Evolutionary conservation across 345 rosid species (phyloP).

Genomic region (Balakata baccata): DNA sequence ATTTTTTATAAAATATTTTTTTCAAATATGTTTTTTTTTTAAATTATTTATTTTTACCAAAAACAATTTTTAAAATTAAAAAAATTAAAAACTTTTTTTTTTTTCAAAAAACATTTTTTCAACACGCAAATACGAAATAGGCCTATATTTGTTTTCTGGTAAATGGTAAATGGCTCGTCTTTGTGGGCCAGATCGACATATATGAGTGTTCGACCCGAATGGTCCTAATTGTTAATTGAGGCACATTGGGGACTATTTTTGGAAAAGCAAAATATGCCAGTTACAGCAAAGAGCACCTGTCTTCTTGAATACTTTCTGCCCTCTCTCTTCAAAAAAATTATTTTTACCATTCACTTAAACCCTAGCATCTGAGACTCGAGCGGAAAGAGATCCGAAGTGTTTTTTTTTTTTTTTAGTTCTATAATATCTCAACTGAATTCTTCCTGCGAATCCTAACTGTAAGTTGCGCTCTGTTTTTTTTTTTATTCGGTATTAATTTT

Average conservation of each 20-base stretch:
- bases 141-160: too few relatives aligned
- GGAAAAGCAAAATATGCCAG: background rate
- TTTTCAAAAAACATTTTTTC: too few relatives aligned
- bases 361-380: slow-evolving; percentile 18
- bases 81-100: too few relatives aligned
- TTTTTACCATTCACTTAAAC: slow-evolving; percentile 3
- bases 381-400: slow-evolving; percentile 7
- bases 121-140: too few relatives aligned
- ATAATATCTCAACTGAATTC: background rate
- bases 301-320: background rate
- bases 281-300: background rate
- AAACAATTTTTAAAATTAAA: too few relatives aligned
- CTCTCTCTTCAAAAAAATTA: background rate
- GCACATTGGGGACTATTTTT: background rate
- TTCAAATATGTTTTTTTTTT: too few relatives aligned
- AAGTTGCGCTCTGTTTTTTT: slow-evolving; percentile 2
- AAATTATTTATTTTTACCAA: too few relatives aligned
- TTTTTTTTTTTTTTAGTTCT: too few relatives aligned
- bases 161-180: too few relatives aligned
- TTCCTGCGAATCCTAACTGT: background rate
- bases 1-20: too few relatives aligned
- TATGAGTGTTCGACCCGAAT: too few relatives aligned
- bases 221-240: background rate
- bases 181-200: too few relatives aligned
- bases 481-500: background rate